Base-by-base conservation (phyloP, 2,329 filamentous ascomycete species). In the Xylariales sp. region DNA sequence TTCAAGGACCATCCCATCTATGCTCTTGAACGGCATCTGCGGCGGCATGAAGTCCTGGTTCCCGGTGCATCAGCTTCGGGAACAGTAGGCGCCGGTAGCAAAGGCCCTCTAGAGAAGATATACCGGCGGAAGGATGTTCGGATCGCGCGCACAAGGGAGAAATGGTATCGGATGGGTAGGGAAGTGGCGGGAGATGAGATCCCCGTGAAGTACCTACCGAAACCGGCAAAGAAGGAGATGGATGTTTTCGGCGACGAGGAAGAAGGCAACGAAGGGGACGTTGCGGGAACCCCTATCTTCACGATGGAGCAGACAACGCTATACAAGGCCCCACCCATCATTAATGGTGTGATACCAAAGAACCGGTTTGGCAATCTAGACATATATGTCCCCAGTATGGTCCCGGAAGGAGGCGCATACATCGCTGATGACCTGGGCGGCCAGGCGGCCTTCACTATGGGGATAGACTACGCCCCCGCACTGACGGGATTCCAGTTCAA, bases 341-440 rank as follows among this genome's bases (percentile, higher is more conserved):
- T 86, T 3, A 66, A 81, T 38, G 90, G 89, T 1, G 70, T 73
- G 10, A 76, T 97, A 2, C 91, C 93, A 0, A 91, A 88, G 64
- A 98, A 98, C 58, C 82, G 84, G 14, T 98, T 88, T 61, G 89
- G 89, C 9, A 98, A 98, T 56, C 83, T 97, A 45, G 93, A 97
- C 55, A 77, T 95, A 28, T 97, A 91, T 59, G 89, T 95, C 9
- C 83, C 88, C 0, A 88, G 81, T 47, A 97, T 98, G 93, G 73
- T 97, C 1, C 93, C 93, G 0, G 64, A 67, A 29, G 91, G 93
- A 0, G 90, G 87, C 2, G 74, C 80, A 2, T 88, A 97, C 59
- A 68, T 97, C 18, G 54, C 62, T 5, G 65, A 73, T 44, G 65
- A 74, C 34, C 55, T 83, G 38, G 84, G 86, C 1, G 70, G 77